These are phyloP conservation scores for Phytomonas sp. DNA, from an alignment of 208 protist genomes.

Conservation along the genomic window DNA sequence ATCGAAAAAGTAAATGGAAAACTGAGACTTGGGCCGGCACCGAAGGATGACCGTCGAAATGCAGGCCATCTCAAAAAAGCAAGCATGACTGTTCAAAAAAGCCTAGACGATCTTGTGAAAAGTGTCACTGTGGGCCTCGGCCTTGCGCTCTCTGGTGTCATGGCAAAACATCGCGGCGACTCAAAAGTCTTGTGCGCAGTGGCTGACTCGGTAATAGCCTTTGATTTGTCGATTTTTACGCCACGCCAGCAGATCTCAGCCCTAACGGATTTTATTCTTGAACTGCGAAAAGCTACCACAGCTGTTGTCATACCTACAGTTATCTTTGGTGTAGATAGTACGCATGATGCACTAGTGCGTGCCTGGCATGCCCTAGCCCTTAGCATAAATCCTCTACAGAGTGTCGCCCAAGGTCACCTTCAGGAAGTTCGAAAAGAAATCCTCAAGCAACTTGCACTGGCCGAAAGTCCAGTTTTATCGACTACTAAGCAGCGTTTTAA, in stretches of 20 bases:
- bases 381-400: conserved; percentile 48
- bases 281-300: conserved; percentile 45
- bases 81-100: neutral
- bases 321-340: conserved; percentile 8
- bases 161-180: conserved; percentile 48
- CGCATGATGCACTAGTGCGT: conserved; percentile 26
- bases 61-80: conserved; percentile 9
- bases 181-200: conserved; percentile 33
- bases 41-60: conserved; percentile 43
- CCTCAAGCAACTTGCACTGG: conserved; percentile 26
- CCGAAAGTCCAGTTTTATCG: neutral
- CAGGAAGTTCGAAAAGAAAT: conserved; percentile 52
- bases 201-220: conserved; percentile 32
- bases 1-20: conserved; percentile 42
- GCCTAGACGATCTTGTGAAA: conserved; percentile 22
- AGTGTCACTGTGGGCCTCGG: conserved; percentile 46
- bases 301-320: conserved; percentile 11
- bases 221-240: conserved; percentile 50
- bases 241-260: conserved; percentile 26
- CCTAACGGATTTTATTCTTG: conserved; percentile 39
- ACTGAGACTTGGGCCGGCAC: conserved; percentile 40
- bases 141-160: conserved; percentile 26
- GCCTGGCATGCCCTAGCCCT: conserved; percentile 61
- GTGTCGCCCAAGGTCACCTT: conserved; percentile 56
- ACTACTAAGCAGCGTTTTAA: neutral